A percentile compares a stretch with the other conserved stretches of the same genome.
Evolutionary conservation across 2,329 filamentous ascomycete genomes (phyloP).

Genomic region (Fusarium coicis): DNA sequence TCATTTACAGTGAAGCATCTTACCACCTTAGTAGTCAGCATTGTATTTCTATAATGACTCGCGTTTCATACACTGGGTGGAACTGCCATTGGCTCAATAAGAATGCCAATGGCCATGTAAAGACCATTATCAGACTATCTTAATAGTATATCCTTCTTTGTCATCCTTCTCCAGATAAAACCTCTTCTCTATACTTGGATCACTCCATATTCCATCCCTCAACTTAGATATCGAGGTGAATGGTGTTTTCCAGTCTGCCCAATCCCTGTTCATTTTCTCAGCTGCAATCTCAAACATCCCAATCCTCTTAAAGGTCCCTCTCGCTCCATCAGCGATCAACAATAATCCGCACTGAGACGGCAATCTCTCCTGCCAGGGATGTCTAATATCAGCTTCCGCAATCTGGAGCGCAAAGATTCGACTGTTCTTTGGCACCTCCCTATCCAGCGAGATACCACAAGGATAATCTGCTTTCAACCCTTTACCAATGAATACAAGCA

Average conservation of each 20-base stretch:
- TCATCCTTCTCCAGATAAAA: neutral
- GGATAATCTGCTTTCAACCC: neutral
- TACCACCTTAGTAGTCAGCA: accelerated
- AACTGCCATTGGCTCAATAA: neutral
- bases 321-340: neutral
- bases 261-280: neutral
- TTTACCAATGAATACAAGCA: neutral
- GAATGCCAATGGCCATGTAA: too few species aligned
- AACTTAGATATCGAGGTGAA: neutral
- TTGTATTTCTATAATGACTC: accelerated
- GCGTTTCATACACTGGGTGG: neutral
- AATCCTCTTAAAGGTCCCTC: neutral
- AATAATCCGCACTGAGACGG: neutral
- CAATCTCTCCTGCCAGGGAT: neutral
- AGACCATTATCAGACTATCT: neutral
- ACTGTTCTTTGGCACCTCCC: neutral
- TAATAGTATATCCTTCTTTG: neutral
- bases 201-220: neutral
- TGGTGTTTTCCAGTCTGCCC: neutral
- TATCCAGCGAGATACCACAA: neutral
- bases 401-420: neutral
- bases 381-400: neutral
- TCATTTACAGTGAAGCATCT: accelerated
- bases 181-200: neutral
- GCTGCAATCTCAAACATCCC: neutral